Percentiles rank a stretch among this genome's conserved stretches.
These are phyloP conservation scores for Oryza glumipatula DNA, from an alignment of 176 grass and related monocot genomes.

Conservation along the genomic window DNA sequence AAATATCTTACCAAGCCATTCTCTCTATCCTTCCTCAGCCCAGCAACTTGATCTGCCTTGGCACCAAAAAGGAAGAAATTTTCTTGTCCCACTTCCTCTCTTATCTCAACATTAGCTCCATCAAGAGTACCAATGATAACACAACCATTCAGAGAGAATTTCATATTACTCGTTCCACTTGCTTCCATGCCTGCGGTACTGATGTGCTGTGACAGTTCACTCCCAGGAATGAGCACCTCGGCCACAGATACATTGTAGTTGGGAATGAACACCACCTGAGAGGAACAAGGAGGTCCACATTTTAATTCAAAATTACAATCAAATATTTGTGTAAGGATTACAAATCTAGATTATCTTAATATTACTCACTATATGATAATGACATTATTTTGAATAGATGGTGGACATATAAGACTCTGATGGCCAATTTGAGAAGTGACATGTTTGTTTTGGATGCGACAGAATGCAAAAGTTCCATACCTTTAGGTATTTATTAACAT, in stretches of 20 bases:
- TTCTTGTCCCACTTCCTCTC: constrained; percentile 91
- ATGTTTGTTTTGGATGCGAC: constrained; percentile 1
- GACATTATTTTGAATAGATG: background rate
- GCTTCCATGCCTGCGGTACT: constrained; percentile 99
- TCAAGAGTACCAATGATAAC: constrained; percentile 98
- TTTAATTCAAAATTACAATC: constrained; percentile 7
- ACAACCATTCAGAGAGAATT: constrained; percentile 95
- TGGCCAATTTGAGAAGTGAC: constrained; percentile 3
- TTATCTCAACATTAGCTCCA: constrained; percentile 99
- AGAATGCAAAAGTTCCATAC: constrained; percentile 38
- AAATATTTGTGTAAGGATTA: background rate
- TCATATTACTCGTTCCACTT: constrained; percentile 99
- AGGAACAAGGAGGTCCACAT: background rate
- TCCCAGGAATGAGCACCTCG: constrained; percentile 97
- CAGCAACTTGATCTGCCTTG: constrained; percentile 85
- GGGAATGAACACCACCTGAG: constrained; percentile 93
- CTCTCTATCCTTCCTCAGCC: constrained; percentile 91
- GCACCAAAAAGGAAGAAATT: constrained; percentile 99
- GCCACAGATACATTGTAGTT: constrained; percentile 99
- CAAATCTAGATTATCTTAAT: background rate
- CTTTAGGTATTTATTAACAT: constrained; percentile 76
- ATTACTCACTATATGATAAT: background rate
- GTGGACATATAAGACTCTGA: background rate
- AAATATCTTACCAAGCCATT: constrained; percentile 67
- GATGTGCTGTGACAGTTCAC: constrained; percentile 92